Conservation (phyloP, 2,329 filamentous ascomycete species). For the Fusarium praegraminearum region DNA sequence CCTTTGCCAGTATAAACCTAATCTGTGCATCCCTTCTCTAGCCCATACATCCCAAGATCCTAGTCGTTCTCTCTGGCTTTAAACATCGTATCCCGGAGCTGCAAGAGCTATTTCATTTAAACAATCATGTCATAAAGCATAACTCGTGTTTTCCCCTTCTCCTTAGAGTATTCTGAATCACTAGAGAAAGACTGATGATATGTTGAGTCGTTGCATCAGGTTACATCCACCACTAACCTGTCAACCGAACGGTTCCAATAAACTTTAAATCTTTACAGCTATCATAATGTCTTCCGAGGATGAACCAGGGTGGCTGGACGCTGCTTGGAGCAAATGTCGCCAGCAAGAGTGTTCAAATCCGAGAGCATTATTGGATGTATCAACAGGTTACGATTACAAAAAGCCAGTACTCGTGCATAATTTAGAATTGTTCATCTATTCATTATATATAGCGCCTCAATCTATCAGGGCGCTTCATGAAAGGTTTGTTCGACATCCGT, state of each 20-base stretch:
- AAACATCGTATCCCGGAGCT: no score
- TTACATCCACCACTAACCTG: not conserved
- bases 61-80: not conserved
- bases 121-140: not conserved
- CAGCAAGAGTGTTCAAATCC: no score
- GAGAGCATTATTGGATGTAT: not conserved
- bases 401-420: not conserved
- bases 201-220: not conserved
- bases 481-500: slow-evolving; percentile 23
- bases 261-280: not conserved
- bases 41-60: not conserved
- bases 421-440: not conserved
- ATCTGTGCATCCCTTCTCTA: not conserved
- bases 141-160: not conserved
- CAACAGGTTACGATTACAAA: not conserved
- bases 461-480: not conserved
- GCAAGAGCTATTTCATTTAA: not conserved
- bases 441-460: not conserved
- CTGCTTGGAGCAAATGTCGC: not conserved
- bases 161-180: not conserved
- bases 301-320: not conserved
- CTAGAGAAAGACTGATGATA: not conserved
- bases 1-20: not conserved
- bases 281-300: not conserved
- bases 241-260: not conserved